Evolutionary conservation across 805 yeast species (phyloP).

Genomic region (Diddensiella caesifluorescens): DNA sequence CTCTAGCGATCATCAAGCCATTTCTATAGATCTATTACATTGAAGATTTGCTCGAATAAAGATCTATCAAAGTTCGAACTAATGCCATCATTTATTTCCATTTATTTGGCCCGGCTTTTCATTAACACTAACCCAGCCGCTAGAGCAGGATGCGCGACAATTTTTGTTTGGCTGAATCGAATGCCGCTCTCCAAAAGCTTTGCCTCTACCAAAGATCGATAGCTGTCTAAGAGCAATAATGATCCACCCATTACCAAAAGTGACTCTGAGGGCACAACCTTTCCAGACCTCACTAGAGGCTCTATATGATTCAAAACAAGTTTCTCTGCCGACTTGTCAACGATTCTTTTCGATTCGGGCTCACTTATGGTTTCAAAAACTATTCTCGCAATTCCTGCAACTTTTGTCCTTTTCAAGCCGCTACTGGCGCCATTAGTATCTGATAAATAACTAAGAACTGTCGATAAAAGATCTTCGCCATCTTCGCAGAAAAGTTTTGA

Average conservation of each 20-base stretch:
- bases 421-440: constrained; percentile 1
- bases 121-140: constrained; percentile 9
- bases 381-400: constrained; percentile 15
- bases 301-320: constrained; percentile 4
- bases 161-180: constrained; percentile 7
- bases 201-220: constrained; percentile 6
- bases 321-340: constrained; percentile 11
- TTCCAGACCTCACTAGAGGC: constrained; percentile 8
- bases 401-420: constrained; percentile 3
- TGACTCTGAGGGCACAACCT: constrained; percentile 7
- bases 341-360: constrained; percentile 5
- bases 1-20: no score
- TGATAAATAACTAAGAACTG: constrained; percentile 10
- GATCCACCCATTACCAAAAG: constrained; percentile 20
- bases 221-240: constrained; percentile 7
- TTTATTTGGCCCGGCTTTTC: no score
- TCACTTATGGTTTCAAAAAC: constrained; percentile 14
- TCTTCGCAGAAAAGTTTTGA: no score
- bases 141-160: constrained; percentile 15
- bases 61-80: no score
- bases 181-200: constrained; percentile 6
- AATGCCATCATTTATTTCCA: no score
- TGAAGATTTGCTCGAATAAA: no score
- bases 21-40: no score
- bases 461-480: constrained; percentile 10